Percentiles rank a stretch among this genome's conserved stretches.
phyloP scores from a whole-genome alignment of 768 basidiomycete genomes.

The Lactarius hengduanensis region DNA sequence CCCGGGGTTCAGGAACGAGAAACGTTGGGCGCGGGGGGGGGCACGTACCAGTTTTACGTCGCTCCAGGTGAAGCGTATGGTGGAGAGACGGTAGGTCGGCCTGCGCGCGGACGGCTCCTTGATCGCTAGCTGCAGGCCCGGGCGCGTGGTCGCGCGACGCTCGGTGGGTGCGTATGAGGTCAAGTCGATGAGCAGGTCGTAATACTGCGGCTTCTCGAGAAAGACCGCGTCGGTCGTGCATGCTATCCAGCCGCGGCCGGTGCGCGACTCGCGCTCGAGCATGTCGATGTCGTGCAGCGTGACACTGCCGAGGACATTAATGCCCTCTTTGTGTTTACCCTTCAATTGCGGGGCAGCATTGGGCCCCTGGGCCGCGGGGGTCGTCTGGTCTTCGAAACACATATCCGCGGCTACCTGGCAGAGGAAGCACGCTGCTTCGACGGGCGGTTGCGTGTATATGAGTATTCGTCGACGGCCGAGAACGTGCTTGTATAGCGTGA shows the following conservation, averaged over 20 bases:
- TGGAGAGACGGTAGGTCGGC: conserved; percentile 54
- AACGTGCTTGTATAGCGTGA: conserved; percentile 79
- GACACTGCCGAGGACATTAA: conserved; percentile 75
- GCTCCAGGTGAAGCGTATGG: conserved; percentile 78
- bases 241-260: conserved; percentile 78
- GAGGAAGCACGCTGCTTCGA: conserved; percentile 75
- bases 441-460: conserved; percentile 76
- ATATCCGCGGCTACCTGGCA: conserved; percentile 63
- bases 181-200: conserved; percentile 79
- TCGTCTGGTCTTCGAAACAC: conserved; percentile 46
- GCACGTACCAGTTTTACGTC: conserved; percentile 66
- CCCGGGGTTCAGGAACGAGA: too few species aligned
- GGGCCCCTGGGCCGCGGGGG: neutral
- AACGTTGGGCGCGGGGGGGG: too few species aligned
- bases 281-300: conserved; percentile 72
- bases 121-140: conserved; percentile 63
- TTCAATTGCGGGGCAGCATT: conserved; percentile 32
- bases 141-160: conserved; percentile 48
- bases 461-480: conserved; percentile 72
- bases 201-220: conserved; percentile 74
- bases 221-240: conserved; percentile 87
- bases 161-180: conserved; percentile 59
- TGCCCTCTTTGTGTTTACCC: conserved; percentile 49
- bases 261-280: conserved; percentile 53
- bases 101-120: conserved; percentile 40